Evolutionary conservation across 2,329 filamentous ascomycete genomes (phyloP).

Genomic region (Exserohilum rostratum): DNA sequence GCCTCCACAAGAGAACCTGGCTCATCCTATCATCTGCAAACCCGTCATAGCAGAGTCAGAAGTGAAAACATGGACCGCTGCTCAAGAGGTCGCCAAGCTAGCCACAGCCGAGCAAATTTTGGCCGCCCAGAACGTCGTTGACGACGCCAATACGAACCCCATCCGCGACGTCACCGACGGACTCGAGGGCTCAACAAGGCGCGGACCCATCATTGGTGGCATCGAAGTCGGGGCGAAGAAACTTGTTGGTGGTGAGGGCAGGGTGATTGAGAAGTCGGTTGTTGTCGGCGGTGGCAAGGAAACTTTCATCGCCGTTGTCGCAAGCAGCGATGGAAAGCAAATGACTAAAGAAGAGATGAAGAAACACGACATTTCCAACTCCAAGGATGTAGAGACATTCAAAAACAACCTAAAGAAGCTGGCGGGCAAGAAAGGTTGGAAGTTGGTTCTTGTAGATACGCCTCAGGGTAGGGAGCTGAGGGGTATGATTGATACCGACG

Average conservation of each 20-base stretch:
- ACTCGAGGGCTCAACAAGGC: conserved; percentile 40
- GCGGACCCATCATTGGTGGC: conserved; percentile 59
- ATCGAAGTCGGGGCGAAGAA: conserved; percentile 64
- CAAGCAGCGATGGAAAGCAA: conserved; percentile 66
- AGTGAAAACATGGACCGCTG: conserved; percentile 52
- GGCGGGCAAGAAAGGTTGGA: conserved; percentile 77
- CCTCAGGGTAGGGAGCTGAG: conserved; percentile 69
- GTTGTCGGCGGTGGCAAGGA: conserved; percentile 60
- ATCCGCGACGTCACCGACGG: conserved; percentile 42
- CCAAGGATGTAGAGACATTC: conserved; percentile 71
- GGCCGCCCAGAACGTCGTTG: conserved; percentile 20
- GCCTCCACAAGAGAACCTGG: conserved; percentile 76
- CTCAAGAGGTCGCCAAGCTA: conserved; percentile 41
- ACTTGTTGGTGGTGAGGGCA: conserved; percentile 61
- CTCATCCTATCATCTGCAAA: conserved; percentile 77
- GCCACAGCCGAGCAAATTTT: conserved; percentile 34
- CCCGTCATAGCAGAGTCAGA: conserved; percentile 69
- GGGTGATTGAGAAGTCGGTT: conserved; percentile 60
- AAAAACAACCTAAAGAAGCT: conserved; percentile 70
- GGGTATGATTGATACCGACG: conserved; percentile 69
- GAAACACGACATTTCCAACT: conserved; percentile 66
- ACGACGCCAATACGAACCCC: conserved; percentile 38
- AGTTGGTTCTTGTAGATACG: conserved; percentile 77
- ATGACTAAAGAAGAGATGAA: conserved; percentile 71
- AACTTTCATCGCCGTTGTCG: conserved; percentile 58